These are phyloP conservation scores for Stagonosporopsis cucurbitacearum DNA, from an alignment of 2,329 filamentous ascomycete species.

Conservation along the genomic window DNA sequence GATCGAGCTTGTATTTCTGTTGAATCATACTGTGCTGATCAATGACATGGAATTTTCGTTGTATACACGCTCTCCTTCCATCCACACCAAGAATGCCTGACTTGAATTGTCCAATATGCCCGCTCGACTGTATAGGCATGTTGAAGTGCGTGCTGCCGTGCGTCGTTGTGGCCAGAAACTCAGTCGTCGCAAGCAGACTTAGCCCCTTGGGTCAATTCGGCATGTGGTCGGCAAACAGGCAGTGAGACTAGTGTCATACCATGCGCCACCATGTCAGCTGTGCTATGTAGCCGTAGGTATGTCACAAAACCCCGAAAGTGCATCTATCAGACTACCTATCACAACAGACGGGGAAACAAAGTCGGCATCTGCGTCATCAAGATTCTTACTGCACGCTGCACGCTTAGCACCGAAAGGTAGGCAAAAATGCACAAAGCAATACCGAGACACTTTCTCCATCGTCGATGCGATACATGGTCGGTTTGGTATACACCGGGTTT, in stretches of 20 bases:
- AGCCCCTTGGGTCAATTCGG: slow-evolving; percentile 21
- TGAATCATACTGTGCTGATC: neutral
- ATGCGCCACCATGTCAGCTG: slow-evolving; percentile 15
- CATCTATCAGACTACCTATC: slow-evolving; percentile 23
- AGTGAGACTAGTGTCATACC: too few species aligned
- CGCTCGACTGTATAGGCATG: slow-evolving; percentile 23
- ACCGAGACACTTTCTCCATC: slow-evolving; percentile 22
- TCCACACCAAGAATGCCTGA: slow-evolving; percentile 19
- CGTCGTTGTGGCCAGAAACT: slow-evolving; percentile 14
- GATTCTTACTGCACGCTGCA: neutral
- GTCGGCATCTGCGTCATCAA: slow-evolving; percentile 21
- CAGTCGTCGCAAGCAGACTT: slow-evolving; percentile 22
- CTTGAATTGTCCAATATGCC: slow-evolving; percentile 21
- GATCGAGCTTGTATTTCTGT: neutral
- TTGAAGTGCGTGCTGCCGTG: slow-evolving; percentile 19
- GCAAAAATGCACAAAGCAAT: slow-evolving; percentile 19
- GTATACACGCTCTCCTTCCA: slow-evolving; percentile 22
- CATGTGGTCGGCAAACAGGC: slow-evolving; percentile 17
- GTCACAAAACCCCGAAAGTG: too few species aligned
- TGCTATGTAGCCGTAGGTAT: too few species aligned
- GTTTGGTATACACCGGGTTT: too few species aligned
- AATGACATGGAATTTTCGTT: slow-evolving; percentile 13
- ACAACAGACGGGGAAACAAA: too few species aligned
- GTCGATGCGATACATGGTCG: slow-evolving; percentile 24
- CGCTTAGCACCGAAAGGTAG: neutral